These are phyloP conservation scores for Dipodascopsis tothii DNA, from an alignment of 805 yeast genomes.

Conservation along the genomic window DNA sequence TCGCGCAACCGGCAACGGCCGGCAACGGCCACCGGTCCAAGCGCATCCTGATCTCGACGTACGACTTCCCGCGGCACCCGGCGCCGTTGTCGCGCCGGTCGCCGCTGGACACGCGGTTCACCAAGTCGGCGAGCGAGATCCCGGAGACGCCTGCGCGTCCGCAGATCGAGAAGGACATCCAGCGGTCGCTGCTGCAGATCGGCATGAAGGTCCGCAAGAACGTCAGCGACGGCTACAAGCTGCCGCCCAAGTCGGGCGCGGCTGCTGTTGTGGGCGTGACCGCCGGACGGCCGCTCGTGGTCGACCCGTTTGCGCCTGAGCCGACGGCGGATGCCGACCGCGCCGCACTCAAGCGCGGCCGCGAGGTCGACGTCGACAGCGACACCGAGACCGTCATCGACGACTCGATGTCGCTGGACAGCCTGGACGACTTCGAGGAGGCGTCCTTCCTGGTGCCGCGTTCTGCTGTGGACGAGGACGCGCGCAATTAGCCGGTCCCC, in stretches of 20 bases:
- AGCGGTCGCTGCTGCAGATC: slow-evolving; percentile 13
- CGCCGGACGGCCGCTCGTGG: slow-evolving; percentile 4
- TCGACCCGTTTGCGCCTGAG: slow-evolving; percentile 5
- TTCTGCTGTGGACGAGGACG: slow-evolving; percentile 1
- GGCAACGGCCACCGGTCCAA: slow-evolving; percentile 5
- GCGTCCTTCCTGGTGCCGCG: slow-evolving; percentile 19
- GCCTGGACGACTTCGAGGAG: slow-evolving; percentile 10
- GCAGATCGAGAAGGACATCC: background rate
- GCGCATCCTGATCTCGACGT: slow-evolving; percentile 14
- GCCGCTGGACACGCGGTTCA: background rate
- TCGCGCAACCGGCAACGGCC: too few species aligned
- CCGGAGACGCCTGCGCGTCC: background rate
- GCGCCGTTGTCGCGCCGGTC: slow-evolving; percentile 16
- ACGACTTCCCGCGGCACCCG: slow-evolving; percentile 13
- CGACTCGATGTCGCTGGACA: background rate
- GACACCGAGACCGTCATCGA: slow-evolving; percentile 4
- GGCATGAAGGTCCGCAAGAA: slow-evolving; percentile 22
- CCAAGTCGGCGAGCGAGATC: background rate
- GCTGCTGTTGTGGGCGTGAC: slow-evolving; percentile 1
- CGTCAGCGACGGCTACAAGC: slow-evolving; percentile 18
- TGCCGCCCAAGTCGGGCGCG: slow-evolving; percentile 1
- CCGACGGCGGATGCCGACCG: background rate
- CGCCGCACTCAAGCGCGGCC: slow-evolving; percentile 3
- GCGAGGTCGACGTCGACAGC: slow-evolving; percentile 2
- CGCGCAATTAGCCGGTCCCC: too few species aligned